Base-by-base conservation (phyloP, 257 asterid genomes). In the Solanum sejunctum region DNA sequence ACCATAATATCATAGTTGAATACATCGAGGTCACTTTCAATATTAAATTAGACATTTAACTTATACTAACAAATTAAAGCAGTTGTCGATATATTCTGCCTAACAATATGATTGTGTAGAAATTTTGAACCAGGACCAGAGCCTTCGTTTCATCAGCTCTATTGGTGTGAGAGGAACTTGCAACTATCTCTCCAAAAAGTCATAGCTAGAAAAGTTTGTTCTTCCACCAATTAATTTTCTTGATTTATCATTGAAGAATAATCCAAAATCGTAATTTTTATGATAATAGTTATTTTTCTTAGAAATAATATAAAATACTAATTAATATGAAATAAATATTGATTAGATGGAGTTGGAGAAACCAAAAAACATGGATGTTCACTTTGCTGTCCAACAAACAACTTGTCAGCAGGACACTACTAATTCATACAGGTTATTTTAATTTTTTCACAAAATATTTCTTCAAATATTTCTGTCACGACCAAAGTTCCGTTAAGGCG, bases 91-190 rank as follows among this genome's bases (percentile, higher is more conserved):
- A 21, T 61, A 11, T 55, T n/a, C 20, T 2, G 1, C 67, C 32
- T n/a, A 60, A 60, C 15, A 60, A n/a, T 7, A 13, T 17, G 16
- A 45, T 13, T 81, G 2, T 49, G 18, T n/a, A 93, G 97, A 89
- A 93, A 93, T 73, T 92, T 84, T 83, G 94, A 91, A 85, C 54
- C 89, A 8, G 1, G 88, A 41, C 66, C 80, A 83, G 92, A 87
- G 79, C 86, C 91, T 84, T 91, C 97, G 17, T 87, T 92, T 84
- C 91, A 91, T 80, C 94, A 92, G 12, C 55, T 91, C 23, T 84
- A 87, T 7, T 93, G 93, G 97, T 90, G 90, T 81, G 96, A 91
- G 85, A 89, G 88, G 79, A 92, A 93, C 87, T 85, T 93, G 84
- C 71, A 82, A 16, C 83, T 52, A 11, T 91, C 97, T 84, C 73